Evolutionary conservation across 495 filamentous ascomycete genomes (phyloP).

Genomic region (Penicillium simplicissimum): DNA sequence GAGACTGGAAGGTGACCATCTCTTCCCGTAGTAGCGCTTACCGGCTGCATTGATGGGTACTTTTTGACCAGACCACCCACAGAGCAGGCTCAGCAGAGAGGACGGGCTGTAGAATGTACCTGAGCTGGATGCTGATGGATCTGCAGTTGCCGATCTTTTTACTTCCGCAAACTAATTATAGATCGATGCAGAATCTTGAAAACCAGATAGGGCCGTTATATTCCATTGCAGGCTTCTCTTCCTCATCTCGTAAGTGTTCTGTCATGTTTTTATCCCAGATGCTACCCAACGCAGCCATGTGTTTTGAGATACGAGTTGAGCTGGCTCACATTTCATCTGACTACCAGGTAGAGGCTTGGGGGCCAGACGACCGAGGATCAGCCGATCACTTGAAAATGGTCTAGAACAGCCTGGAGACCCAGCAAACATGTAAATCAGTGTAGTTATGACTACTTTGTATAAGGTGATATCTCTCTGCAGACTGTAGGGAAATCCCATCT

Average conservation of each 20-base stretch:
- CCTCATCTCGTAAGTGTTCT: neutral
- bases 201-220: neutral
- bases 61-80: slow-evolving; percentile 9
- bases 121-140: slow-evolving; percentile 4
- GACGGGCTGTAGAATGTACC: slow-evolving; percentile 4
- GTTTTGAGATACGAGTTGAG: slow-evolving; percentile 5
- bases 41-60: slow-evolving; percentile 5
- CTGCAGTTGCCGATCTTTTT: slow-evolving; percentile 16
- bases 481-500: neutral
- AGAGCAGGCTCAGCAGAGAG: neutral
- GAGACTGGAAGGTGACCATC: neutral
- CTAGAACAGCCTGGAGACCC: neutral
- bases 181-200: neutral
- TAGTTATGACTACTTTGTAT: neutral
- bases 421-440: neutral
- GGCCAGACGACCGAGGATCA: slow-evolving; percentile 3
- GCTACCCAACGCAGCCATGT: slow-evolving; percentile 4
- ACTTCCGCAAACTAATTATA: slow-evolving; percentile 2
- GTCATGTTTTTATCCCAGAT: neutral
- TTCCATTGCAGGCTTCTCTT: neutral
- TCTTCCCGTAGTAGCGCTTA: slow-evolving; percentile 1
- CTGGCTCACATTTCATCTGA: neutral
- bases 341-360: neutral
- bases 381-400: neutral
- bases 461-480: neutral